Percentiles rank a stretch among this genome's conserved stretches.
Evolutionary conservation across 495 filamentous ascomycete species (phyloP).

Genomic region (Aspergillus affinis): DNA sequence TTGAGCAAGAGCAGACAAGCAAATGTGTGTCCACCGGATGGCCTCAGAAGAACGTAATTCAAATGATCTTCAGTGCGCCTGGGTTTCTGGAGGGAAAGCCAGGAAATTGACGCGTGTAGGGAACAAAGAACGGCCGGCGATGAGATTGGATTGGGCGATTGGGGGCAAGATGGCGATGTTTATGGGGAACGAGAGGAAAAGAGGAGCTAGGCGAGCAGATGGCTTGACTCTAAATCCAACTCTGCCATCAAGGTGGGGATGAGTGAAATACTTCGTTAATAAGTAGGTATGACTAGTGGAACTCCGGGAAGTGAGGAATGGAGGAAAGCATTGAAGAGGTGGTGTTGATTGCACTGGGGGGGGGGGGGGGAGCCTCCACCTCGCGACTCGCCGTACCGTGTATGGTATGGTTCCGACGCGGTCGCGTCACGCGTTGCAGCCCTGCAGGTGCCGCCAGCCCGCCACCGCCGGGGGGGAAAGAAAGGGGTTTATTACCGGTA

Average conservation of each 20-base stretch:
- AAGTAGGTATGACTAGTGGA: conserved; percentile 23
- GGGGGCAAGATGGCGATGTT: conserved; percentile 1
- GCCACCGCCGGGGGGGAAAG: too few species aligned
- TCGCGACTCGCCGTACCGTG: conserved; percentile 15
- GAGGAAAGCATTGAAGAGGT: conserved; percentile 16
- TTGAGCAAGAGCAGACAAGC: background rate
- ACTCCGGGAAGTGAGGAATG: conserved; percentile 21
- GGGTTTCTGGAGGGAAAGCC: background rate
- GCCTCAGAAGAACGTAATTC: background rate
- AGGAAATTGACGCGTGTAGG: background rate
- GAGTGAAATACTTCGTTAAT: conserved; percentile 22
- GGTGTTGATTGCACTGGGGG: background rate
- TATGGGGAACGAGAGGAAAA: conserved; percentile 12
- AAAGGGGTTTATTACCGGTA: background rate
- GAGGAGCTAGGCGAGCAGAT: conserved; percentile 18
- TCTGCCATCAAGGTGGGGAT: conserved; percentile 22
- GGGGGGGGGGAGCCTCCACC: background rate
- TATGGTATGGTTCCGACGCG: conserved; percentile 33
- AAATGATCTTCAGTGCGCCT: background rate
- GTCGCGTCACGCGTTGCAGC: conserved; percentile 32
- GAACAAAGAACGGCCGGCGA: background rate
- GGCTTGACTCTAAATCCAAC: conserved; percentile 23
- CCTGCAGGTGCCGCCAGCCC: too few species aligned
- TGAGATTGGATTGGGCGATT: conserved; percentile 1
- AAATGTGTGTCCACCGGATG: background rate